Evolutionary conservation across 108 stramenopile genomes (phyloP), one percentile per base, ranked within the genome.

Genomic region (Nitzschia putrida): DNA sequence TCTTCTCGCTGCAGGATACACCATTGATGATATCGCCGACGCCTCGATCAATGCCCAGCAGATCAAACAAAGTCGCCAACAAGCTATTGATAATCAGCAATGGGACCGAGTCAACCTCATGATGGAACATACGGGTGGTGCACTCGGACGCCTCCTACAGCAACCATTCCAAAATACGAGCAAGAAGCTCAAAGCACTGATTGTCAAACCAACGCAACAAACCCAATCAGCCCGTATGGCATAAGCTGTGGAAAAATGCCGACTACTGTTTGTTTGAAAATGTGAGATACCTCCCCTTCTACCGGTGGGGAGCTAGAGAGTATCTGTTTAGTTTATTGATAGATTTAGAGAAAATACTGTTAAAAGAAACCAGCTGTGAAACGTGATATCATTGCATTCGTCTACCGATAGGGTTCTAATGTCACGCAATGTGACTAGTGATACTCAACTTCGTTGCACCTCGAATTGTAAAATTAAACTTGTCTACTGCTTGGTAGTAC

Each of bases 1-100:
- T 13, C 42, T 68, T 3, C 23, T 68, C n/a, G 2, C 68, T 13
- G 68, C 68, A 10, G 68, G 68, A 41, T 68, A 68, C n/a, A 23
- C 68, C 34, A 68, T 68, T 25, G 55, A 68, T 57, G 68, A 68
- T 25, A 68, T 68, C 43, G 56, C 54, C 12, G 68, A 68, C 50
- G 68, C 68, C 2, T 57, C 56, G 22, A 68, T 68, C 25, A 45
- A 66, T 34, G 65, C 65, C 51, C 65, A 66, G 37, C 40, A 42
- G 42, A 68, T 56, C 57, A 57, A 57, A 21, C 20, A 26, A 14
- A 39, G 56, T 25, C 41, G 56, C 8, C 54, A 57, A 1, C 51
- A 68, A 53, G 21, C 68, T 11, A 34, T 57, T 25, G 56, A 68
- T 12, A 68, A 57, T 44, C 68, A 68, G 23, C 44, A 26, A 12